Evolutionary conservation across 495 filamentous ascomycete species (phyloP), one percentile per base, ranked within the genome.

Genomic region (Penicillium dipodomyicola): DNA sequence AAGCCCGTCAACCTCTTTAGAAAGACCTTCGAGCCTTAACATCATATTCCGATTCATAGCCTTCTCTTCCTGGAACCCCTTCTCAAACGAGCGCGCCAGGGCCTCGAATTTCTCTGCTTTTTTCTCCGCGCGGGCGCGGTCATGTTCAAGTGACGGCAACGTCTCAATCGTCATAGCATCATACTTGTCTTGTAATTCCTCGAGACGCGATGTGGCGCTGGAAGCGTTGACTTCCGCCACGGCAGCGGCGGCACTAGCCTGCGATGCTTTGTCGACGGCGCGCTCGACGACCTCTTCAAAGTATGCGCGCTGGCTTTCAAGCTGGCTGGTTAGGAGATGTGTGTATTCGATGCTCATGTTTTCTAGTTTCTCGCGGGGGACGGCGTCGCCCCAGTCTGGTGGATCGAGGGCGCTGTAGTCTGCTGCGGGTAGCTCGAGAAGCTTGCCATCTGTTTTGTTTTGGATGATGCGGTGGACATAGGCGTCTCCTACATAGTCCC

Each of bases 401-500:
- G 71, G 72, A 29, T 77, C 74, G 42, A 72, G 71, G 7, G 72
- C 75, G 49, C 71, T 73, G 69, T 77, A 60, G 46, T 74, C 74
- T 39, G 74, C 75, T 0, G 71, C 72, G 4, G 92, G 89, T 27
- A 96, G 77, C 67, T 96, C 92, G 41, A 96, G 86, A 1, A 96
- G 79, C 65, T 97, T 77, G 46, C 90, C 91, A 67, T 96, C 91
- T 5, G 88, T 86, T 73, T 96, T 95, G 62, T 88, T 89, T 61
- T 94, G 87, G 52, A 97, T 93, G 33, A 98, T 84, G 10, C 94
- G 87, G 73, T 98, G 94, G 19, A 97, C 94, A 78, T 96, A 98
- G 59, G 85, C 87, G 63, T 98, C 95, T 33, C 88, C 89, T 0
- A 88, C 88, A 65, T 98, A 98, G 76, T 98, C 95, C 94, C 94